Conservation (phyloP, 1,284 basidiomycete genomes). For the Paramarasmius palmivorus region DNA sequence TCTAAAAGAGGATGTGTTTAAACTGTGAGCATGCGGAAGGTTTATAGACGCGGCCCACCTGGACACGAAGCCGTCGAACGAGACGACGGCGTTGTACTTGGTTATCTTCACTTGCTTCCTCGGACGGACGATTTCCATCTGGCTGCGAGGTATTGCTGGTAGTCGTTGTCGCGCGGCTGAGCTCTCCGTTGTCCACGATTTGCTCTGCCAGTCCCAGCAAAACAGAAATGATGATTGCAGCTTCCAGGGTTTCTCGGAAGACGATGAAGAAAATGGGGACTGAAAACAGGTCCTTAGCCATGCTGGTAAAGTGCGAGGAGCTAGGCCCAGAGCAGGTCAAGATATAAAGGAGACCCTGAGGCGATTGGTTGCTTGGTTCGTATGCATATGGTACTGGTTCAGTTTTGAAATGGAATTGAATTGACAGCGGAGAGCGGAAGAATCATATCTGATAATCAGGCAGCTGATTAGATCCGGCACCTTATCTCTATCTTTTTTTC, state of each 20-base stretch:
- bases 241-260: slow-evolving; percentile 88
- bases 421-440: too few relatives aligned
- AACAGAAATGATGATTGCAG: slow-evolving; percentile 86
- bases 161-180: slow-evolving; percentile 19
- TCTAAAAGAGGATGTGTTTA: slow-evolving; percentile 42
- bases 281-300: slow-evolving; percentile 71
- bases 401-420: too few relatives aligned
- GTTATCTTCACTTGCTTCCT: slow-evolving; percentile 27
- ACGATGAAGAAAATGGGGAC: slow-evolving; percentile 88
- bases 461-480: too few relatives aligned
- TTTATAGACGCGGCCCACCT: slow-evolving; percentile 37
- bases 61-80: slow-evolving; percentile 62
- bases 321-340: slow-evolving; percentile 12
- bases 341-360: too few relatives aligned
- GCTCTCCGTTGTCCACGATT: slow-evolving; percentile 49
- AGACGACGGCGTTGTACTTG: slow-evolving; percentile 38
- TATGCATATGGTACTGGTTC: too few relatives aligned
- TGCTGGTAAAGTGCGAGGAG: slow-evolving; percentile 27
- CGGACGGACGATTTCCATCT: slow-evolving; percentile 17
- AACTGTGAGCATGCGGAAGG: not conserved
- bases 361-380: too few relatives aligned
- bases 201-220: slow-evolving; percentile 85
- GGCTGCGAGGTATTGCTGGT: slow-evolving; percentile 12
- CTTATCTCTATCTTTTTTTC: too few relatives aligned
- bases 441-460: too few relatives aligned